Evolutionary conservation across 805 yeast genomes (phyloP).

Genomic region (Wickerhamomyces rabaulensis): DNA sequence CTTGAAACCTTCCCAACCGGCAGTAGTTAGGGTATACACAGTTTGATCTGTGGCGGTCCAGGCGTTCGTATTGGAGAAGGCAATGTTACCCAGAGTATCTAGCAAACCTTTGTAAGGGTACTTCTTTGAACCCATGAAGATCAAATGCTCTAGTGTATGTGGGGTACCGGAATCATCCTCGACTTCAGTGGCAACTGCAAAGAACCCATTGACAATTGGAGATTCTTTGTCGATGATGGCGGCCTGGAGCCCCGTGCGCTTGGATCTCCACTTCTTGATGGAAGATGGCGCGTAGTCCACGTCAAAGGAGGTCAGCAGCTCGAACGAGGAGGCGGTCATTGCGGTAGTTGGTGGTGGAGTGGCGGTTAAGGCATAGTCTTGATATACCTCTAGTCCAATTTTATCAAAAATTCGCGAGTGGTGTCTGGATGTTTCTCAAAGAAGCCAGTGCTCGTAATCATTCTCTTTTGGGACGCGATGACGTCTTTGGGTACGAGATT

Average conservation of each 20-base stretch:
- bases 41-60: constrained; percentile 98
- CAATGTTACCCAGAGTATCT: constrained; percentile 79
- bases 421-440: not conserved
- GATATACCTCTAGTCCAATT: too few relatives aligned
- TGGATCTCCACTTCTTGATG: constrained; percentile 72
- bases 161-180: constrained; percentile 87
- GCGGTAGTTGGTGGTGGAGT: too few relatives aligned
- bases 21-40: constrained; percentile 83
- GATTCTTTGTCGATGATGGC: constrained; percentile 74
- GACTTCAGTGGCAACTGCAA: constrained; percentile 94
- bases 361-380: too few relatives aligned
- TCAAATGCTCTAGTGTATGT: constrained; percentile 89
- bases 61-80: constrained; percentile 86
- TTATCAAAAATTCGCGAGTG: not conserved
- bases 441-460: too few relatives aligned
- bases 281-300: constrained; percentile 72
- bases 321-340: constrained; percentile 24
- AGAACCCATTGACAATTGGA: constrained; percentile 88
- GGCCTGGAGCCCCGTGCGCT: constrained; percentile 76
- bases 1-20: constrained; percentile 95
- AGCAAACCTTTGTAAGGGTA: constrained; percentile 89
- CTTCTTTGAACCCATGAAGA: constrained; percentile 88
- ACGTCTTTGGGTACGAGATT: too few relatives aligned
- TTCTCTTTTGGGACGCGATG: too few relatives aligned
- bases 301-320: constrained; percentile 45